Conservation (phyloP, 177 flowering plant species). For the Vitis hybrid region DNA sequence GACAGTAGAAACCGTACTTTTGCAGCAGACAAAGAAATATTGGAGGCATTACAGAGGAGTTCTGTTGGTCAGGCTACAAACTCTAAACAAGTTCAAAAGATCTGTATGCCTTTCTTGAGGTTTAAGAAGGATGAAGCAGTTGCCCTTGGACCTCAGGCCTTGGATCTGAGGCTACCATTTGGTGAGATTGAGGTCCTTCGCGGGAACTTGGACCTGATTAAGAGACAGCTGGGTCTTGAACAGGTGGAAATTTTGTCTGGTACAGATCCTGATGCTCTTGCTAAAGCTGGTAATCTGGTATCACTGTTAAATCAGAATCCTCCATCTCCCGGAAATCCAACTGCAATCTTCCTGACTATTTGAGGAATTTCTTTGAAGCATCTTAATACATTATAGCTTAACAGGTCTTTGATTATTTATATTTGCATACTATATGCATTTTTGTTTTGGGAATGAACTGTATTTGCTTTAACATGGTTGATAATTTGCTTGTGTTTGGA, state of each 20-base stretch:
- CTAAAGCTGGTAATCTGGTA: constrained; percentile 52
- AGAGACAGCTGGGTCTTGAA: constrained; percentile 74
- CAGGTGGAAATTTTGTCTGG: constrained; percentile 61
- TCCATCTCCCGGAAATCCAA: constrained; percentile 88
- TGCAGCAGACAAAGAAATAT: constrained; percentile 69
- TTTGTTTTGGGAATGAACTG: neutral
- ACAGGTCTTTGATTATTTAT: neutral
- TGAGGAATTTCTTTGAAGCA: neutral
- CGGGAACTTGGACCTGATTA: constrained; percentile 75
- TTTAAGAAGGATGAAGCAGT: constrained; percentile 78
- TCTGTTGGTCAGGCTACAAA: constrained; percentile 43
- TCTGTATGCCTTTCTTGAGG: constrained; percentile 86
- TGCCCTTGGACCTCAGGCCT: constrained; percentile 64
- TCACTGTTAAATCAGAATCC: constrained; percentile 58
- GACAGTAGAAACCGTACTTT: constrained; percentile 37
- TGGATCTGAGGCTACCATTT: constrained; percentile 77
- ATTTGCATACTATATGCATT: neutral
- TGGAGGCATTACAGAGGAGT: constrained; percentile 49
- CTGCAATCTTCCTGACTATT: constrained; percentile 60
- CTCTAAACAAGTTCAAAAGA: constrained; percentile 68
- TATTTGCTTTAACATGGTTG: neutral
- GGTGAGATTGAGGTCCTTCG: constrained; percentile 79
- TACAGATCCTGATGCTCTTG: constrained; percentile 42
- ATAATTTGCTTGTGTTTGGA: neutral
- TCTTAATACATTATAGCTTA: neutral